Evolutionary conservation across 768 basidiomycete genomes (phyloP), one percentile per base, ranked within the genome.

Genomic region (Amanita phalloides): DNA sequence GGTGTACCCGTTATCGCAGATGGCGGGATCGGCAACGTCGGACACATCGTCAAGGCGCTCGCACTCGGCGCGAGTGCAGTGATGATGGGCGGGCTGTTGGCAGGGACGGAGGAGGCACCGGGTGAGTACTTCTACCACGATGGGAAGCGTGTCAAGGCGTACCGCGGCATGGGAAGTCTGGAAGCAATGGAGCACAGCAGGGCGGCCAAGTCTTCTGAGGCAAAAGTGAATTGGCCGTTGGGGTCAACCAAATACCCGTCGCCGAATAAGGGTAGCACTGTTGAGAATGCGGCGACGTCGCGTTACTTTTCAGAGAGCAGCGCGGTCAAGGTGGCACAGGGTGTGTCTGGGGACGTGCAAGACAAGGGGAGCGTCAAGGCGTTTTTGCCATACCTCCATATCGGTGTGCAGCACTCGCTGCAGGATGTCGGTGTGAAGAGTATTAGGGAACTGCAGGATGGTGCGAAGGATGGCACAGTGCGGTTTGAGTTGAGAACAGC

Each of bases 51-150:
- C 64, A 99, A 99, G 72, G 96, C 96, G 3, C 73, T 98, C 44
- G 74, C 93, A 1, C 79, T 98, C 11, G 96, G 96, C 48, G 96
- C 95, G 3, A 84, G 86, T 21, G 94, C 92, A 3, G 93, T 98
- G 49, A 98, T 98, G 96, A 97, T 99, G 96, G 96, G 96, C 42
- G 86, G 91, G 7, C 69, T 98, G 45, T 75, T 99, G 25, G 96
- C 96, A 2, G 95, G 95, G 28, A 98, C 96, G 33, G 84, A 90
- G 56, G 95, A 99, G 67, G 91, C 93, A 0, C 96, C 96, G 0
- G 96, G 96, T 59, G 93, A 98, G 71, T 99, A 96, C 74, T 98
- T 96, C 67, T 99, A 95, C 70, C 94, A 98, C 63, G 94, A 97
- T 57, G 96, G 96, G 56, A 96, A 96, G 74, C 86, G 96, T 45